Evolutionary conservation across 176 grass and related monocot species (phyloP).

Genomic region (Eleusine coracana): DNA sequence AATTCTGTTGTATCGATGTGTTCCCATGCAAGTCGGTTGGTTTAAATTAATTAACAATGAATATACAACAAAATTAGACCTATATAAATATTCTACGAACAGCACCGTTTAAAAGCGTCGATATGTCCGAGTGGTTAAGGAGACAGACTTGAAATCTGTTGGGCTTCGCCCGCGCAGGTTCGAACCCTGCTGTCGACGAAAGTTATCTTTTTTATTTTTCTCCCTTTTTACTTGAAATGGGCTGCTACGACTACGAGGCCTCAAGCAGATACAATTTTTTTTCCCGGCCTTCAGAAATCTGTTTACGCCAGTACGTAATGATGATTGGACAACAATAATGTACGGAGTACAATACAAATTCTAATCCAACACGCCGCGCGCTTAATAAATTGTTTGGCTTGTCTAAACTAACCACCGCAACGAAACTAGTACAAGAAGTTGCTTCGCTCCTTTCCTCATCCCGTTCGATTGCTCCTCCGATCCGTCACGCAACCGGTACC

Average conservation of each 20-base stretch:
- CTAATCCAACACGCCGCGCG: background rate
- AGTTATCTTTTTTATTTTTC: background rate
- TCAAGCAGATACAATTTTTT: background rate
- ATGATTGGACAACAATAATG: too few relatives aligned
- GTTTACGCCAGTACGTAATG: background rate
- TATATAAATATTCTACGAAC: too few relatives aligned
- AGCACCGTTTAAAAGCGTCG: conserved; percentile 2
- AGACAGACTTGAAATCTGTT: conserved; percentile 95
- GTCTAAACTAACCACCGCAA: background rate
- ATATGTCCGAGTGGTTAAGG: conserved; percentile 99
- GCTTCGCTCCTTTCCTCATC: background rate
- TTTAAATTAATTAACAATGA: background rate
- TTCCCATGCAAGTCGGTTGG: background rate
- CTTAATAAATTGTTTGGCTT: background rate
- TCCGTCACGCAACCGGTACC: background rate
- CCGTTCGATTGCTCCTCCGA: background rate
- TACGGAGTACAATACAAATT: background rate
- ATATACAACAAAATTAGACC: too few relatives aligned
- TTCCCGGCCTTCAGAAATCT: background rate
- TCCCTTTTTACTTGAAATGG: background rate
- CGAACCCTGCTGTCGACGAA: conserved; percentile 86
- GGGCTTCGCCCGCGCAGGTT: conserved; percentile 95
- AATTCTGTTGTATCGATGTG: background rate
- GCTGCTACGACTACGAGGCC: background rate
- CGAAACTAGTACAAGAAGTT: background rate